Evolutionary conservation across 805 yeast species (phyloP).

Genomic region (Vanderwaltozyma verrucispora): DNA sequence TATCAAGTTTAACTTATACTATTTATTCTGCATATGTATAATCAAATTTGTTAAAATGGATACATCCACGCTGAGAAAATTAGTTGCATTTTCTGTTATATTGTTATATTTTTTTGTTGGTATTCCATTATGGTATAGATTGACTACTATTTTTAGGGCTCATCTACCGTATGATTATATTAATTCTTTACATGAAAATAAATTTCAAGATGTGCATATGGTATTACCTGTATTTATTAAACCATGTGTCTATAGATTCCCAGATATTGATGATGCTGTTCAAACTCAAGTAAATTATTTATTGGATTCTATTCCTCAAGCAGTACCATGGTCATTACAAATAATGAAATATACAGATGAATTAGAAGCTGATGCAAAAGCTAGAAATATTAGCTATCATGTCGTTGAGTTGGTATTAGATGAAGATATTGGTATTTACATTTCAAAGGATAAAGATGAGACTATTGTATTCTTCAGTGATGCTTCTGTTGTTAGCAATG

Average conservation of each 20-base stretch:
- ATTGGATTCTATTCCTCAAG: slow-evolving; percentile 17
- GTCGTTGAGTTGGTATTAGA: slow-evolving; percentile 31
- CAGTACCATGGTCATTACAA: slow-evolving; percentile 29
- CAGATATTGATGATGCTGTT: slow-evolving; percentile 4
- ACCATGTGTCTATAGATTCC: slow-evolving; percentile 2
- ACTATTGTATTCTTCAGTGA: slow-evolving; percentile 28
- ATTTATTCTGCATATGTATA: no score
- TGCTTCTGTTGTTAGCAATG: slow-evolving; percentile 42
- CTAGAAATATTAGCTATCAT: slow-evolving; percentile 20
- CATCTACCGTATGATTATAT: slow-evolving; percentile 32
- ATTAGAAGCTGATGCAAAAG: slow-evolving; percentile 5
- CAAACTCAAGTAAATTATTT: slow-evolving; percentile 14
- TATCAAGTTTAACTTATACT: no score
- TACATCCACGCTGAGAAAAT: background rate
- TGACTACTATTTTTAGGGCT: slow-evolving; percentile 34
- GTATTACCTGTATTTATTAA: slow-evolving; percentile 34
- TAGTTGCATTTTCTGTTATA: background rate
- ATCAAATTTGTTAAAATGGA: background rate
- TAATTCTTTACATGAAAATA: slow-evolving; percentile 27
- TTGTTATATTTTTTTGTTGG: slow-evolving; percentile 29
- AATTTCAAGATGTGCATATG: slow-evolving; percentile 34
- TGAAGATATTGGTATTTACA: slow-evolving; percentile 34
- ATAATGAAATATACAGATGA: slow-evolving; percentile 16
- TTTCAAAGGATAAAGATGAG: slow-evolving; percentile 33
- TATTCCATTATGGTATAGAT: slow-evolving; percentile 33